These are phyloP conservation scores for Aspergillus sp. DNA, from an alignment of 2,329 filamentous ascomycete species.

Conservation along the genomic window DNA sequence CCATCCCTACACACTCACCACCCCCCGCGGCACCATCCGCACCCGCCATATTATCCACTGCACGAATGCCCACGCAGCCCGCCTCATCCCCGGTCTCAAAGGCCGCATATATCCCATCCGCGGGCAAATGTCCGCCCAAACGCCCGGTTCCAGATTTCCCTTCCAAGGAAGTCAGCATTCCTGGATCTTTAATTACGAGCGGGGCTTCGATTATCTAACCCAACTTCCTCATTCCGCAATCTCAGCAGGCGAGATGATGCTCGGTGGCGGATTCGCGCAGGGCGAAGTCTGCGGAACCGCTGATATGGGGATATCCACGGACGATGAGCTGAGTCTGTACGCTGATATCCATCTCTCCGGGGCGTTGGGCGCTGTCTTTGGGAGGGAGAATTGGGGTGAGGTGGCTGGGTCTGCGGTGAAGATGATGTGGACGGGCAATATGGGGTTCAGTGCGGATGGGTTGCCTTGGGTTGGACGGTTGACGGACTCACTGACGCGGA, in stretches of 20 bases:
- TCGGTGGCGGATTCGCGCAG: conserved; percentile 50
- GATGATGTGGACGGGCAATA: conserved; percentile 36
- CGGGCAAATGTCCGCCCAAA: conserved; percentile 41
- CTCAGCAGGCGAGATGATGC: conserved; percentile 44
- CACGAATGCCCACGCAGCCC: conserved; percentile 51
- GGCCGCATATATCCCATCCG: conserved; percentile 35
- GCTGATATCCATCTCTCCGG: conserved; percentile 23
- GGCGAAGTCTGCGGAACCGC: conserved; percentile 40
- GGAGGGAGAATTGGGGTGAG: conserved; percentile 15
- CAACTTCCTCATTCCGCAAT: conserved; percentile 32
- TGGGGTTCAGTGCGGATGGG: conserved; percentile 48
- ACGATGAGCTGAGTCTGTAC: conserved; percentile 29
- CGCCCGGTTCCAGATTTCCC: conserved; percentile 23
- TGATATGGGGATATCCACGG: conserved; percentile 46
- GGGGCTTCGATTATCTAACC: conserved; percentile 51
- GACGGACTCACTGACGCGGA: conserved; percentile 11
- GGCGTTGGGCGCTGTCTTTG: conserved; percentile 20
- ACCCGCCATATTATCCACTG: conserved; percentile 53
- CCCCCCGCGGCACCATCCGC: conserved; percentile 40
- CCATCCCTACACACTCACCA: conserved; percentile 39
- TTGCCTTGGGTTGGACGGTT: conserved; percentile 48
- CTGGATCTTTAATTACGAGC: conserved; percentile 48
- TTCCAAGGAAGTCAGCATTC: conserved; percentile 36
- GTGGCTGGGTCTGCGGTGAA: conserved; percentile 15
- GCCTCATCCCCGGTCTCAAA: conserved; percentile 46